Evolutionary conservation across 106 monocot genomes (phyloP), one percentile per base, ranked within the genome.

Genomic region (Platanthera guangdongensis): DNA sequence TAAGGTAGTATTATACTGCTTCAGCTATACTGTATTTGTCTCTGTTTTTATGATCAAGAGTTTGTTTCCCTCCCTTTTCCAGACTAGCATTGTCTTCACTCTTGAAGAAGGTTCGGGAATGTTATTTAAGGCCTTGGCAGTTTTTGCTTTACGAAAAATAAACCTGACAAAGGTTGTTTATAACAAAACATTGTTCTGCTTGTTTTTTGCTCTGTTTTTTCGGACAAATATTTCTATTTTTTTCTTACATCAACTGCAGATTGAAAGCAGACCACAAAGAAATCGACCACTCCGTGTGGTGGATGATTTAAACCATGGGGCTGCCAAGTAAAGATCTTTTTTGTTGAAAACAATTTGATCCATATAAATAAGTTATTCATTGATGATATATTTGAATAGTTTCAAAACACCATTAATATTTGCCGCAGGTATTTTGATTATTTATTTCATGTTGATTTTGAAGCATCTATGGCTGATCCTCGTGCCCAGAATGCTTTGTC

Each of bases 21-120:
- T n/a, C 18, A 6, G n/a, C n/a, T 60, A 6, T 15, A 16, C 7
- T 60, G 60, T 30, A 25, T 11, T 49, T 54, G 19, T 13, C 15
- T 64, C 16, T 9, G 50, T 32, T 21, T 11, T 14, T 45, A 22
- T 55, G 13, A 52, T 52, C 52, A 8, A 52, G 11, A 52, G 52
- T 52, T 9, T 10, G 11, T 52, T 52, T 8, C 2, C 7, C 13
- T 2, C 52, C 52, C 52, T 22, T 39, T 75, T 72, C 21, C 79
- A 90, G 94, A 90, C 90, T 21, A 94, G 94, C 73, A 84, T 94
- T 71, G 90, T 90, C 11, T 90, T 94, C 75, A 84, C 88, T 78
- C 83, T 94, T 81, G 90, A 90, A 83, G 94, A 94, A 80, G 94
- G 94, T 53, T 87, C 94, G 1, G 94, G 86, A 51, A 80, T 90